These are phyloP conservation scores for Dimocarpus longan DNA, from an alignment of 345 rosid genomes.

Conservation along the genomic window DNA sequence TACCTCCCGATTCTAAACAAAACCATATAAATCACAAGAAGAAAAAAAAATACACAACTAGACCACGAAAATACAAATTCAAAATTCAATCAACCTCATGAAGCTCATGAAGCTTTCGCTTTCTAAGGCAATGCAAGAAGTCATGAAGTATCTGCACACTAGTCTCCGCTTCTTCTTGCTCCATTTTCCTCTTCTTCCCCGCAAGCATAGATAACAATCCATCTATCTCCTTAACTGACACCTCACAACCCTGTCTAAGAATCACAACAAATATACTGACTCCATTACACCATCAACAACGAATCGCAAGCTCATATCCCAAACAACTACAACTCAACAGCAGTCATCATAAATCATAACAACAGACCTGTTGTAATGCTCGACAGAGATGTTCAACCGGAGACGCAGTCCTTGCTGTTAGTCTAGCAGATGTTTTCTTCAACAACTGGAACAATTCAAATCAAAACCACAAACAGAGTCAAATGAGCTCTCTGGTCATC, in stretches of 20 bases:
- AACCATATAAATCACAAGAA: not conserved
- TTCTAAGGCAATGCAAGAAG: slow-evolving; percentile 42
- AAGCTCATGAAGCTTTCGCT: slow-evolving; percentile 45
- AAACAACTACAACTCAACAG: not conserved
- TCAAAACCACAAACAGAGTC: slow-evolving; percentile 1
- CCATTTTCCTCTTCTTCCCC: slow-evolving; percentile 44
- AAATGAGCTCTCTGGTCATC: not conserved
- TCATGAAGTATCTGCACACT: slow-evolving; percentile 43
- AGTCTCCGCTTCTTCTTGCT: slow-evolving; percentile 46
- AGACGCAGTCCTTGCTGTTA: slow-evolving; percentile 42
- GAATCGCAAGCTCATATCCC: too few relatives aligned
- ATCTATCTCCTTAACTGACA: slow-evolving; percentile 46
- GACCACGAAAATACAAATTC: not conserved
- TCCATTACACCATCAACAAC: slow-evolving; percentile 12
- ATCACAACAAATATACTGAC: slow-evolving; percentile 28
- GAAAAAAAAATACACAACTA: not conserved
- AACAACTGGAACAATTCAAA: slow-evolving; percentile 38
- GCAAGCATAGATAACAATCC: slow-evolving; percentile 37
- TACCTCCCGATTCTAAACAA: not conserved
- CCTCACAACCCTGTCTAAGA: slow-evolving; percentile 50
- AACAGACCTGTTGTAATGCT: slow-evolving; percentile 53
- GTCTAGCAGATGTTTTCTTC: slow-evolving; percentile 50
- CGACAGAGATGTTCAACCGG: slow-evolving; percentile 47
- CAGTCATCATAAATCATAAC: not conserved
- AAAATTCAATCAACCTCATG: slow-evolving; percentile 34